These are phyloP conservation scores for Ophiobolus disseminans DNA, from an alignment of 2,329 filamentous ascomycete species.

Conservation along the genomic window DNA sequence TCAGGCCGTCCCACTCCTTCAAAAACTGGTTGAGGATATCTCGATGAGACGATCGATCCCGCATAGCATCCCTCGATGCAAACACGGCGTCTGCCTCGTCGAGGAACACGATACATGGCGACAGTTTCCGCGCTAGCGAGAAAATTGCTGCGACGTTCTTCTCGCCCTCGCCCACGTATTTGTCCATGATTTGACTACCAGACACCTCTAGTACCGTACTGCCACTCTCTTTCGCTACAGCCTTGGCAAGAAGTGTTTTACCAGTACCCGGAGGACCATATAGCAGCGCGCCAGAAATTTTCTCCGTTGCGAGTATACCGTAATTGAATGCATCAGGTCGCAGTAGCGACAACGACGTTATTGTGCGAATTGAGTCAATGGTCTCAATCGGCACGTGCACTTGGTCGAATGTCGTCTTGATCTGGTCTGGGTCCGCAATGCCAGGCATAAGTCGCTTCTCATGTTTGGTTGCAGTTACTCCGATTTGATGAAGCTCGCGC, in stretches of 20 bases:
- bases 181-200: constrained; percentile 91
- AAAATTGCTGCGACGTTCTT: constrained; percentile 94
- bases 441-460: constrained; percentile 84
- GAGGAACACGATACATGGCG: constrained; percentile 93
- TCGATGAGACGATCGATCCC: constrained; percentile 74
- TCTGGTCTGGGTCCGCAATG: constrained; percentile 80
- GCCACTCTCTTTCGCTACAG: constrained; percentile 69
- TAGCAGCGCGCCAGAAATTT: constrained; percentile 85
- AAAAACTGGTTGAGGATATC: constrained; percentile 97
- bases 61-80: constrained; percentile 72
- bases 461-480: constrained; percentile 65
- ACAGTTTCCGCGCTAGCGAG: constrained; percentile 85
- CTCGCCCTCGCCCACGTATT: constrained; percentile 94
- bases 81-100: constrained; percentile 96
- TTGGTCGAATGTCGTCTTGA: constrained; percentile 86
- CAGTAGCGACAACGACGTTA: constrained; percentile 85
- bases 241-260: constrained; percentile 69
- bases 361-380: constrained; percentile 83
- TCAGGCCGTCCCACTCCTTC: constrained; percentile 95
- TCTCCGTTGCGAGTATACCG: constrained; percentile 87
- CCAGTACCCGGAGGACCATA: constrained; percentile 84
- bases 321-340: constrained; percentile 96
- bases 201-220: constrained; percentile 82
- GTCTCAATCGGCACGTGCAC: constrained; percentile 84
- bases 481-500: constrained; percentile 57